Evolutionary conservation across 257 asterid species (phyloP).

Genomic region (Nicotiana obtusifolia): DNA sequence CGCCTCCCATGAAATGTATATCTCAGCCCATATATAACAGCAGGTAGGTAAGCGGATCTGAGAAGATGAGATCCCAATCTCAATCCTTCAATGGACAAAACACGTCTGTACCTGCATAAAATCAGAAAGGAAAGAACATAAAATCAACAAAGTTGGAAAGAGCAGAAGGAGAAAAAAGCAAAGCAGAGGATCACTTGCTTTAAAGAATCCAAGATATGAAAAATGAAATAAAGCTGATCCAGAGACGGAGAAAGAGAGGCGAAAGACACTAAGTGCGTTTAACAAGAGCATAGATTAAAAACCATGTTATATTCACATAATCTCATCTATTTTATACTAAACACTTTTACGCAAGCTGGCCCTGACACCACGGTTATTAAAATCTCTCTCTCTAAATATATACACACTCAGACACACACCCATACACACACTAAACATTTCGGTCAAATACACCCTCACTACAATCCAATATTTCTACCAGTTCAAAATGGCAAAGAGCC

Average conservation of each 20-base stretch:
- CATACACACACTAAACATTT: too few relatives aligned
- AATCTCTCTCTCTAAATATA: too few relatives aligned
- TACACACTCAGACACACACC: too few relatives aligned
- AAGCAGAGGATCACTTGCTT: background rate
- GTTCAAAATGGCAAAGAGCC: background rate
- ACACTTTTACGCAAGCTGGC: background rate
- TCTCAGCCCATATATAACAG: constrained; percentile 68
- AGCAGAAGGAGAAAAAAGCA: background rate
- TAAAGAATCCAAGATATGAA: background rate
- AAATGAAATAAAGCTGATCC: background rate
- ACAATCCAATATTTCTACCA: background rate
- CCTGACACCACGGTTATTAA: too few relatives aligned
- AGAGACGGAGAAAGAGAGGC: background rate
- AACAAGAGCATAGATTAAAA: background rate
- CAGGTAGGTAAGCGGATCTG: background rate
- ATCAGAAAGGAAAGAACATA: constrained; percentile 8
- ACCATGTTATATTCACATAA: background rate
- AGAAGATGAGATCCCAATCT: background rate
- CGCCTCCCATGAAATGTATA: constrained; percentile 87
- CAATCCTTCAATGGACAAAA: constrained; percentile 14
- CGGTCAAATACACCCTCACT: background rate
- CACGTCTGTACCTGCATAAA: constrained; percentile 1
- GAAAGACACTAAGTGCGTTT: background rate
- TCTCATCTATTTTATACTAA: background rate
- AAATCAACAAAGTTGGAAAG: background rate